Percentiles rank a stretch among this genome's conserved stretches.
phyloP scores from a whole-genome alignment of 2,329 filamentous ascomycete species.

The Capronia coronata region DNA sequence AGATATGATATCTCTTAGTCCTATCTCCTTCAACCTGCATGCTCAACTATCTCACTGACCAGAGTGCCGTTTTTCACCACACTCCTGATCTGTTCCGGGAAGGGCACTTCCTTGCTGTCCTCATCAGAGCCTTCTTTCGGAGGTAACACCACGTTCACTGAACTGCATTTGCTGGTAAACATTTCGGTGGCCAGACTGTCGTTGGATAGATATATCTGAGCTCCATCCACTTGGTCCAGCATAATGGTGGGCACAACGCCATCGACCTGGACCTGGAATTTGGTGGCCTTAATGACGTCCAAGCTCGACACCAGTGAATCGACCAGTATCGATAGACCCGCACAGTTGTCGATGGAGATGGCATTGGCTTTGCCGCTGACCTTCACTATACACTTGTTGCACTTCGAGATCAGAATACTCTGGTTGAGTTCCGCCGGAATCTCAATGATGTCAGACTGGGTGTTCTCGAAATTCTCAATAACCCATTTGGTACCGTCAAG shows the following conservation, averaged over 20 bases:
- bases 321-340: slow-evolving; percentile 74
- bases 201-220: slow-evolving; percentile 76
- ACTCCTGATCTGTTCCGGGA: slow-evolving; percentile 86
- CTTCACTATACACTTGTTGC: slow-evolving; percentile 83
- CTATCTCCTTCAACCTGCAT: slow-evolving; percentile 63
- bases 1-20: neutral
- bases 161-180: slow-evolving; percentile 80
- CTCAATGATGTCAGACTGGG: slow-evolving; percentile 62
- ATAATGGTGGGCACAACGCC: slow-evolving; percentile 80
- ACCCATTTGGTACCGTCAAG: slow-evolving; percentile 90
- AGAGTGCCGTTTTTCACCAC: slow-evolving; percentile 70
- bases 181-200: slow-evolving; percentile 72
- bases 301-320: slow-evolving; percentile 85
- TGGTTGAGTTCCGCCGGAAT: slow-evolving; percentile 77
- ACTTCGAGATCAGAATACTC: slow-evolving; percentile 84
- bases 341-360: slow-evolving; percentile 89
- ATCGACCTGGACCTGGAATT: slow-evolving; percentile 89
- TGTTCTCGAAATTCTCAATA: slow-evolving; percentile 86
- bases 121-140: slow-evolving; percentile 59
- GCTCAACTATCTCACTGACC: slow-evolving; percentile 90
- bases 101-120: slow-evolving; percentile 78
- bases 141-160: slow-evolving; percentile 79
- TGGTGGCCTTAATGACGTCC: slow-evolving; percentile 90
- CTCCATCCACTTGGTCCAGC: slow-evolving; percentile 88
- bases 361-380: slow-evolving; percentile 92